Conservation (phyloP, 768 basidiomycete genomes). For the Arthromyces matolae region DNA sequence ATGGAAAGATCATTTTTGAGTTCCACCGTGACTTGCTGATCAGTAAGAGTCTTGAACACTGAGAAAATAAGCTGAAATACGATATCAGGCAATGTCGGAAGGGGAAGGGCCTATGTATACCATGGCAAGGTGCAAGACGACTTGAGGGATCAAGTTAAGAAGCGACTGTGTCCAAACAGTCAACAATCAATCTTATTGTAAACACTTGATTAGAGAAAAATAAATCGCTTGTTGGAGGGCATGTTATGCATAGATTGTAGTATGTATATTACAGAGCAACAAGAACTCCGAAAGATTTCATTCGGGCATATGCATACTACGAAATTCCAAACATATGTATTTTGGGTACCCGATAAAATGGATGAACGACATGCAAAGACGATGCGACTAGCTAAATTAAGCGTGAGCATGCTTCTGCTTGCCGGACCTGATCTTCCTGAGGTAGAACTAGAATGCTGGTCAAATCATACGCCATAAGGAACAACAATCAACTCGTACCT, state of each 20-base stretch:
- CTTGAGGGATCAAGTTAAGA: neutral
- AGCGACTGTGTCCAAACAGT: neutral
- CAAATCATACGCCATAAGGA: slow-evolving; percentile 15
- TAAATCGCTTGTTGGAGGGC: neutral
- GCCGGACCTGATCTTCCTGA: slow-evolving; percentile 87
- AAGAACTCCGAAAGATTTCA: slow-evolving; percentile 4
- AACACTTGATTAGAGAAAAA: no score
- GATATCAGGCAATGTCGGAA: slow-evolving; percentile 2
- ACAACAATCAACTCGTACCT: slow-evolving; percentile 49
- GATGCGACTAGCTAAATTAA: slow-evolving; percentile 19
- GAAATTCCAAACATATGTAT: slow-evolving; percentile 14
- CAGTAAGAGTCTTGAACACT: slow-evolving; percentile 98
- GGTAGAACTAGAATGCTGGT: slow-evolving; percentile 70
- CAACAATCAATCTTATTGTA: no score
- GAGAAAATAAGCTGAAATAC: slow-evolving; percentile 86
- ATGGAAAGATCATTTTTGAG: slow-evolving; percentile 99
- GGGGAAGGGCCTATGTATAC: no score
- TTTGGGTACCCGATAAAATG: slow-evolving; percentile 10
- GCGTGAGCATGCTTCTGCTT: slow-evolving; percentile 90
- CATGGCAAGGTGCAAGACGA: no score
- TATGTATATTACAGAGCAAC: slow-evolving; percentile 3
- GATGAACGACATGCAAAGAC: neutral
- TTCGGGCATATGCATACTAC: slow-evolving; percentile 5
- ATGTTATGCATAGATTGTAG: slow-evolving; percentile 1
- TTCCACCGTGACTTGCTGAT: slow-evolving; percentile 95